Evolutionary conservation across 2,329 filamentous ascomycete species (phyloP).

Genomic region (Colletotrichum salicis): DNA sequence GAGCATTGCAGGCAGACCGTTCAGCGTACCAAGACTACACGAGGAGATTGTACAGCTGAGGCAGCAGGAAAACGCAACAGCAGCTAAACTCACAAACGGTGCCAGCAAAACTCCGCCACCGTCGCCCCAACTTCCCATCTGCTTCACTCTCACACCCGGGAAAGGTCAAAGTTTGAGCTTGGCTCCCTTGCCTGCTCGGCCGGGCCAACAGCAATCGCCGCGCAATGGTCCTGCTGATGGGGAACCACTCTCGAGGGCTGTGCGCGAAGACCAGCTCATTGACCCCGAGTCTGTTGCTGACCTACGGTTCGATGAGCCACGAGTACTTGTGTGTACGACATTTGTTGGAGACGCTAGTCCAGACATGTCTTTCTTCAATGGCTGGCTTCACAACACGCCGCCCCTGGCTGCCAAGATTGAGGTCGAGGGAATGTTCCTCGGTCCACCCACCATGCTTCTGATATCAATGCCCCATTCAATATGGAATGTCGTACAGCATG

Average conservation of each 20-base stretch:
- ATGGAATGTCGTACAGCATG: conserved; percentile 73
- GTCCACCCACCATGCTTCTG: conserved; percentile 72
- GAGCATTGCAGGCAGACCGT: conserved; percentile 59
- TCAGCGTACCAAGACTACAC: conserved; percentile 65
- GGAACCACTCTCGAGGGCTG: conserved; percentile 37
- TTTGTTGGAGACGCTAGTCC: conserved; percentile 73
- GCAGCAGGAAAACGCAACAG: conserved; percentile 56
- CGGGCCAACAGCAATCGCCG: conserved; percentile 45
- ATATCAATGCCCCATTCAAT: conserved; percentile 73
- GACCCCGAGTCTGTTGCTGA: conserved; percentile 61
- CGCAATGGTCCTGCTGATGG: conserved; percentile 34
- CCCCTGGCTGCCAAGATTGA: conserved; percentile 67
- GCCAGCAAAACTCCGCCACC: conserved; percentile 48
- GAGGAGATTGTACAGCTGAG: conserved; percentile 63
- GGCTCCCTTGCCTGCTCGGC: conserved; percentile 54
- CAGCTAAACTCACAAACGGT: conserved; percentile 57
- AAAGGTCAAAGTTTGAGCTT: conserved; percentile 65
- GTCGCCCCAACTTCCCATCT: conserved; percentile 56
- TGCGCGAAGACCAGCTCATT: conserved; percentile 54
- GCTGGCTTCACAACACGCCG: conserved; percentile 72
- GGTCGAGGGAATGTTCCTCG: conserved; percentile 75
- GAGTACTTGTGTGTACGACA: conserved; percentile 74
- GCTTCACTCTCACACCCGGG: conserved; percentile 66
- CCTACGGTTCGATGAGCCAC: conserved; percentile 69
- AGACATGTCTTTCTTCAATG: conserved; percentile 73